Evolutionary conservation across 352 stramenopile genomes (phyloP).

Genomic region (Plasmopara halstedii): DNA sequence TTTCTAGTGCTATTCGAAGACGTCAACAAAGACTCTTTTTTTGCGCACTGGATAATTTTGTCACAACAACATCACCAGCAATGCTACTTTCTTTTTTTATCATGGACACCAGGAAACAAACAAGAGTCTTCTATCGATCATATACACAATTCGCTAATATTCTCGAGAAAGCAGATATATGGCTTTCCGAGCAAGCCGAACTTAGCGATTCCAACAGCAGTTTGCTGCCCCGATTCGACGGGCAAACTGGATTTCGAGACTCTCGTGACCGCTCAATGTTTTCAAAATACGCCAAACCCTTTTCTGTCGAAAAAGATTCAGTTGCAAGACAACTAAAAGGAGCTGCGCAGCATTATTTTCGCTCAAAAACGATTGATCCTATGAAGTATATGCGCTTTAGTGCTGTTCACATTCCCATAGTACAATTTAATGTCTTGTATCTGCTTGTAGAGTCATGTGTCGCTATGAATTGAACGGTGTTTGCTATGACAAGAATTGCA

Average conservation of each 20-base stretch:
- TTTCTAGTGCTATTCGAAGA: neutral
- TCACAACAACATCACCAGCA: constrained; percentile 11
- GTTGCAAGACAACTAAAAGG: constrained; percentile 31
- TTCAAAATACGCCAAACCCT: constrained; percentile 18
- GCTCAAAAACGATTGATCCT: constrained; percentile 28
- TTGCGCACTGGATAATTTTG: constrained; percentile 5
- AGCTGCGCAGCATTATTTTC: neutral
- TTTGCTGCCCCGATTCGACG: neutral
- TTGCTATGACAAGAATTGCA: constrained; percentile 68
- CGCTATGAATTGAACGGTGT: constrained; percentile 67
- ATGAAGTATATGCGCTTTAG: constrained; percentile 40
- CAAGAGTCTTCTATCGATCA: constrained; percentile 11
- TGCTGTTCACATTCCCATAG: neutral
- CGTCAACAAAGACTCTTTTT: constrained; percentile 18
- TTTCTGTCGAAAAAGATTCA: constrained; percentile 30
- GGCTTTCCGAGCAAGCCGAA: constrained; percentile 19
- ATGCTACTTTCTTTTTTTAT: constrained; percentile 15
- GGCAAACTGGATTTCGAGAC: neutral
- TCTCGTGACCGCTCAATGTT: constrained; percentile 1
- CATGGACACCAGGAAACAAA: neutral
- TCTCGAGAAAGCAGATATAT: constrained; percentile 25
- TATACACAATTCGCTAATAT: constrained; percentile 24
- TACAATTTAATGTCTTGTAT: constrained; percentile 3
- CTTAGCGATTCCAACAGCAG: constrained; percentile 4
- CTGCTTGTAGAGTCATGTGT: constrained; percentile 35